Evolutionary conservation across 192 early-diverging fungal species (phyloP), one percentile per base, ranked within the genome.

Genomic region (Entomortierella parvispora): DNA sequence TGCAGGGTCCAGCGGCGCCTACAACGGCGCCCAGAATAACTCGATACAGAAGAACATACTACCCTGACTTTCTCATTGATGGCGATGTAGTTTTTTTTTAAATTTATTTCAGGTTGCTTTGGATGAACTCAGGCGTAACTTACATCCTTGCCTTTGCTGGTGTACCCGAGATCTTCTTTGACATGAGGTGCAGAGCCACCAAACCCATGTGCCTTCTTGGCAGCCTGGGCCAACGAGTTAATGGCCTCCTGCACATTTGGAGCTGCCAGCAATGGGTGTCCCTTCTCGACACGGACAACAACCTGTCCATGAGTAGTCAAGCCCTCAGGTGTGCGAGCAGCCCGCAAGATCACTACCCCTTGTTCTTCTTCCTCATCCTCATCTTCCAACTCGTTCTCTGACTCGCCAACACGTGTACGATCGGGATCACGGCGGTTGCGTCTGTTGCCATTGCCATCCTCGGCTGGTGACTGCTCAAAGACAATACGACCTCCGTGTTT

Each of bases 161-260:
- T 18, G 43, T 65, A 6, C 22, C 44, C 54, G 31, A n/a, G 20
- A 10, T 69, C 44, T 48, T 25, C 29, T 43, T 43, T 31, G 31
- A 20, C 59, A 44, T 47, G 17, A 22, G 25, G 8, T 0, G 18
- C 0, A 6, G 45, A 46, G 11, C 34, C 65, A 12, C 45, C 54
- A 25, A 76, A 58, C 0, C 72, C 72, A 67, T 76, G 64, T 1
- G 72, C 49, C 20, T 68, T 76, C 11, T 57, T 42, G 22, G 72
- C 72, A 9, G 72, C 72, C 59, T 67, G 25, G 4, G 59, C 45
- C 46, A 76, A 15, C 2, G 50, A 22, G 25, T 56, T 65, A 48
- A 76, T 51, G 10, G 65, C 65, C 0, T 62, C 59, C 23, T 76
- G 72, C 8, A 76, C 65, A 44, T 76, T 67, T 8, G 72, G 72